phyloP scores from a whole-genome alignment of 2,329 filamentous ascomycete genomes.

The Phialophora expanda region DNA sequence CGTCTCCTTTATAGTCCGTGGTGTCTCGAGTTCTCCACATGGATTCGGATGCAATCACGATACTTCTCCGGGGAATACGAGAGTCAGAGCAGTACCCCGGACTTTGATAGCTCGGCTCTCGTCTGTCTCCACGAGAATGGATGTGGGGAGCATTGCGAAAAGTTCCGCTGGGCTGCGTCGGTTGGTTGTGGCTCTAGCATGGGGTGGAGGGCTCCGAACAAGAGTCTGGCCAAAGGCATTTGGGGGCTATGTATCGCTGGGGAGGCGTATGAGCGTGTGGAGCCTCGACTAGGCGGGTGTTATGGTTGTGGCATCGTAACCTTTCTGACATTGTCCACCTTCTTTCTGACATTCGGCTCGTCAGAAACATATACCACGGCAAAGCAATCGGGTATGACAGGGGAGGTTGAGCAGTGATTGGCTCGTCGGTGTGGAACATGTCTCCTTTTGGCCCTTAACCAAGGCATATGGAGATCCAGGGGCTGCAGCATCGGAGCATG shows the following conservation, averaged over 20 bases:
- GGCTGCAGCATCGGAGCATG: background rate
- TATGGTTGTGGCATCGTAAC: background rate
- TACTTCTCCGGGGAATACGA: background rate
- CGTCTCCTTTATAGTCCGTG: constrained; percentile 2
- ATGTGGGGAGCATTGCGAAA: constrained; percentile 1
- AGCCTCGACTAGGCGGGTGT: background rate
- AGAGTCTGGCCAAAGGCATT: background rate
- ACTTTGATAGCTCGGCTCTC: constrained; percentile 16
- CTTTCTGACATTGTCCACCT: constrained; percentile 4
- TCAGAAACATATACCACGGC: constrained; percentile 8
- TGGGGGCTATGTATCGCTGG: background rate
- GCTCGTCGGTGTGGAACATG: background rate
- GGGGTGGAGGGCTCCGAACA: background rate
- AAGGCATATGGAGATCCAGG: background rate
- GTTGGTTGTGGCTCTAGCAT: background rate
- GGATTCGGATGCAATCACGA: background rate
- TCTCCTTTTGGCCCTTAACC: background rate
- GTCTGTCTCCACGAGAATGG: background rate
- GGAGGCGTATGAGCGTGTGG: background rate
- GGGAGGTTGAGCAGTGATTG: background rate
- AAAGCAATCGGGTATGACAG: background rate
- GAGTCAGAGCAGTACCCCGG: constrained; percentile 1
- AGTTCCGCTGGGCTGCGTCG: background rate
- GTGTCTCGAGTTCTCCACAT: background rate
- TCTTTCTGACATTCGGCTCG: constrained; percentile 7